Evolutionary conservation across 1,139 yeast species (phyloP).

Genomic region (Sugiyamaella japonica): DNA sequence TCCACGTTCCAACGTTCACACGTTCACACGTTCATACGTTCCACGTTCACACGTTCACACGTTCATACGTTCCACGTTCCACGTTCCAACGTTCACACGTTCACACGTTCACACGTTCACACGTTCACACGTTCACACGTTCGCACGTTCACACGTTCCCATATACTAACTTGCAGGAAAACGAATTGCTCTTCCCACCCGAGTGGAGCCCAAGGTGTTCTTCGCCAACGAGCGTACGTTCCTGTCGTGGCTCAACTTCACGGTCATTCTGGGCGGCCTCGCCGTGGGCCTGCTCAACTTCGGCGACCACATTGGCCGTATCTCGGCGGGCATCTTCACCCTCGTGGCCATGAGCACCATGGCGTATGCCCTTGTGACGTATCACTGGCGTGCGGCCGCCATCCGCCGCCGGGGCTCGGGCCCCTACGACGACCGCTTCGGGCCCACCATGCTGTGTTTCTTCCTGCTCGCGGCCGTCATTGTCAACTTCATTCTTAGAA

Average conservation of each 20-base stretch:
- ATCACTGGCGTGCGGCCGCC: conserved; percentile 99
- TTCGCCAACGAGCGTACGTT: conserved; percentile 96
- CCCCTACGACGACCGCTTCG: conserved; percentile 97
- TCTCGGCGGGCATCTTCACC: conserved; percentile 92
- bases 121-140: no score
- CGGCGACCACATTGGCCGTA: conserved; percentile 91
- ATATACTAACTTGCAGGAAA: conserved; percentile 51
- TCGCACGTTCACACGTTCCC: no score
- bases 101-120: no score
- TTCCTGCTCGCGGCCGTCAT: conserved; percentile 90
- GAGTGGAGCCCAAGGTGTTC: conserved; percentile 98
- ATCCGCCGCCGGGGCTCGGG: conserved; percentile 96
- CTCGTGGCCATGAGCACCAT: conserved; percentile 93
- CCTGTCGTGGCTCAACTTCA: conserved; percentile 96
- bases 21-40: no score
- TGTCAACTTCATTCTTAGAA: conserved; percentile 84
- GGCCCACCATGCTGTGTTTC: conserved; percentile 97
- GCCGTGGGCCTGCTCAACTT: conserved; percentile 95
- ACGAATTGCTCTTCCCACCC: conserved; percentile 94
- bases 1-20: no score
- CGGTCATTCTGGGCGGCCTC: conserved; percentile 93
- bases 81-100: no score
- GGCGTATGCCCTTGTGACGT: conserved; percentile 91
- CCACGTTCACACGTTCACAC: no score
- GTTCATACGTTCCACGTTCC: no score